phyloP scores from a whole-genome alignment of 306 rosid species.

The apple (Malus domestica) region DNA sequence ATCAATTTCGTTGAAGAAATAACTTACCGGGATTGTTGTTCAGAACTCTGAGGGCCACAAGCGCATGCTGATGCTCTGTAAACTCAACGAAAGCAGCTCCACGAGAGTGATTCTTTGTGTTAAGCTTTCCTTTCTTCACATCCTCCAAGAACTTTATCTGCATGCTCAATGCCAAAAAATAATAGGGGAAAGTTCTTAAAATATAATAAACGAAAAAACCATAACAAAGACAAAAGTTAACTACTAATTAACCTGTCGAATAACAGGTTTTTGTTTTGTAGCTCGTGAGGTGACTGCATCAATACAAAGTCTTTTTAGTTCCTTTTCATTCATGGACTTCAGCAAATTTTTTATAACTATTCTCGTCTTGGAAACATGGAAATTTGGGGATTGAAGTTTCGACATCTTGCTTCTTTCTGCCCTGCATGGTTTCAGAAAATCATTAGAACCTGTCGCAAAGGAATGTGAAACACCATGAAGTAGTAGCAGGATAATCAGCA shows the following conservation, averaged over 20 bases:
- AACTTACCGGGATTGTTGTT: constrained; percentile 87
- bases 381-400: constrained; percentile 94
- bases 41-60: constrained; percentile 90
- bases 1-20: constrained; percentile 5
- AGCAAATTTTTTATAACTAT: constrained; percentile 78
- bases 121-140: constrained; percentile 64
- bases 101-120: constrained; percentile 54
- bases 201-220: neutral
- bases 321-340: constrained; percentile 70
- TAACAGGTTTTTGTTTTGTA: constrained; percentile 74
- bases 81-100: constrained; percentile 94
- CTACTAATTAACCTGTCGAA: constrained; percentile 59
- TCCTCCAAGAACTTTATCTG: constrained; percentile 83
- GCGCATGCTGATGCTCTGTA: constrained; percentile 94
- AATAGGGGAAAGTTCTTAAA: neutral
- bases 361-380: constrained; percentile 84
- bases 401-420: constrained; percentile 60
- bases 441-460: neutral
- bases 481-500: neutral
- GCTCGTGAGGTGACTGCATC: constrained; percentile 86
- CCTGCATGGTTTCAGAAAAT: constrained; percentile 29
- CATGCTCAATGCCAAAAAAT: constrained; percentile 2
- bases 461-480: neutral
- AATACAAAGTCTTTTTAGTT: constrained; percentile 74
- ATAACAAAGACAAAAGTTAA: constrained; percentile 7